phyloP scores from a whole-genome alignment of 306 rosid genomes.

The Citrullus amarus region DNA sequence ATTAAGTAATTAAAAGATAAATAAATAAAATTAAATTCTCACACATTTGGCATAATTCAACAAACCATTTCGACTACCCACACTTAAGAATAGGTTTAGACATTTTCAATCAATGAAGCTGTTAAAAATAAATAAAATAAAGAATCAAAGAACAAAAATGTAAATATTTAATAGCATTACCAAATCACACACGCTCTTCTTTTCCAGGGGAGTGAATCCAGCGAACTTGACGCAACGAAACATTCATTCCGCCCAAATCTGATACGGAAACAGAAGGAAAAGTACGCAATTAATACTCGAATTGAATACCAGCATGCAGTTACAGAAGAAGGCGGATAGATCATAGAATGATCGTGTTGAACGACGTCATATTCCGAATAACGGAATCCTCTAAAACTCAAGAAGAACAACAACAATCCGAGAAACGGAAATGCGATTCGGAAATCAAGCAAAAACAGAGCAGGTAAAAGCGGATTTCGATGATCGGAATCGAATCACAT shows the following conservation, averaged over 20 bases:
- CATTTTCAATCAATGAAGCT: background rate
- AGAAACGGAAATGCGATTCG: background rate
- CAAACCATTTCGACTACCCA: background rate
- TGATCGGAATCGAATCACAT: background rate
- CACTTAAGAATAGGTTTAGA: background rate
- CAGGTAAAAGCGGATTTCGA: background rate
- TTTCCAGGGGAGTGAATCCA: constrained; percentile 9
- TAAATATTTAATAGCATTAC: background rate
- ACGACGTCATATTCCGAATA: background rate
- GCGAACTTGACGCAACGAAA: constrained; percentile 1
- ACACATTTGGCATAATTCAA: background rate
- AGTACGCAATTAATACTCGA: background rate
- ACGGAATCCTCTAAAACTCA: background rate
- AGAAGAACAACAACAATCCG: background rate
- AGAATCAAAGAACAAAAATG: background rate
- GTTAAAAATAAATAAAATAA: background rate
- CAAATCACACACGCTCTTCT: background rate
- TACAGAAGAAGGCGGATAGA: background rate
- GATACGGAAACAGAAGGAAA: background rate
- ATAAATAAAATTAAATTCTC: too few relatives aligned
- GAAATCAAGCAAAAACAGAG: background rate
- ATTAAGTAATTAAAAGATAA: too few relatives aligned
- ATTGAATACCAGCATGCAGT: background rate
- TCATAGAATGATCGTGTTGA: background rate
- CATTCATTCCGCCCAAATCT: constrained; percentile 3